A percentile compares a stretch with the other conserved stretches of the same genome.
These are phyloP conservation scores for Podaxis pistillaris DNA, from an alignment of 768 basidiomycete species.

Conservation along the genomic window DNA sequence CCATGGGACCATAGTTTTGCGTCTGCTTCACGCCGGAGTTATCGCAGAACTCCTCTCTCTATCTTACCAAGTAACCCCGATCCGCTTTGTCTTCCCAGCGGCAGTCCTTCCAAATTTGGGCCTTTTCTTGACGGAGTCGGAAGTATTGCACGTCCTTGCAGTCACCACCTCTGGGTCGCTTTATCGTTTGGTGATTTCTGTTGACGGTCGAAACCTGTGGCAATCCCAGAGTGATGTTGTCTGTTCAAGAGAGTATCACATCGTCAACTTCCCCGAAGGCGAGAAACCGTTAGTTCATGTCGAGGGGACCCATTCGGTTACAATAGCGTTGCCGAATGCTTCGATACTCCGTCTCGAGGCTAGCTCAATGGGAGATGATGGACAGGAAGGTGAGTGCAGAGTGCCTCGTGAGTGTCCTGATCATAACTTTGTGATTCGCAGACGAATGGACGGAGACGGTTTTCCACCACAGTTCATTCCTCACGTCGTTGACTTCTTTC, in stretches of 20 bases:
- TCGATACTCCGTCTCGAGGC: slow-evolving; percentile 70
- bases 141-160: slow-evolving; percentile 68
- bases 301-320: slow-evolving; percentile 66
- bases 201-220: slow-evolving; percentile 58
- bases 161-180: slow-evolving; percentile 69
- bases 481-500: slow-evolving; percentile 66
- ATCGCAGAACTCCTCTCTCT: slow-evolving; percentile 80
- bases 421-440: slow-evolving; percentile 26
- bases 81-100: slow-evolving; percentile 79
- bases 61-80: slow-evolving; percentile 58
- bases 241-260: slow-evolving; percentile 67
- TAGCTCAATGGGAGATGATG: slow-evolving; percentile 52
- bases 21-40: slow-evolving; percentile 70
- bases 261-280: slow-evolving; percentile 49
- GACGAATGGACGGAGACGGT: slow-evolving; percentile 72
- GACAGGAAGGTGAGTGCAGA: slow-evolving; percentile 52
- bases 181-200: slow-evolving; percentile 68
- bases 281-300: slow-evolving; percentile 52
- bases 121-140: slow-evolving; percentile 52
- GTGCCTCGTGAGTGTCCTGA: slow-evolving; percentile 10
- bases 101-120: slow-evolving; percentile 63
- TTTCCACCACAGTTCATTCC: slow-evolving; percentile 63
- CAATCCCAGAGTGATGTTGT: slow-evolving; percentile 47
- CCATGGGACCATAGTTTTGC: slow-evolving; percentile 68
- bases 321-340: slow-evolving; percentile 60